phyloP scores from a whole-genome alignment of 257 asterid species.

The Avicennia marina region DNA sequence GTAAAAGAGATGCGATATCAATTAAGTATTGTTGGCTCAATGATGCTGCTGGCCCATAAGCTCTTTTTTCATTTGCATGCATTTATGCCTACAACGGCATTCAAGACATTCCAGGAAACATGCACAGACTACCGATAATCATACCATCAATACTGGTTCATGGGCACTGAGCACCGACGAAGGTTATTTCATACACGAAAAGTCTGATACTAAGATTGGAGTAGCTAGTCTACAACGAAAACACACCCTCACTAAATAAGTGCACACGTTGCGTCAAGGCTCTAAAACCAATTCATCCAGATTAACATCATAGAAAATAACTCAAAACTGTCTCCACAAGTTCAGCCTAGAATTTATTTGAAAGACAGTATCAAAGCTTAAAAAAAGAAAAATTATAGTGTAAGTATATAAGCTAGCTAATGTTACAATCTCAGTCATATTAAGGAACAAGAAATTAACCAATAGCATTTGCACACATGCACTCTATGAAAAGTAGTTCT shows the following conservation, averaged over 20 bases:
- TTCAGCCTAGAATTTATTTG: no score
- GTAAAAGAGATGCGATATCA: not conserved
- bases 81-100: no score
- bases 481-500: not conserved
- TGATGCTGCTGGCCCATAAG: not conserved
- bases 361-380: no score
- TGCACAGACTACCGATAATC: not conserved
- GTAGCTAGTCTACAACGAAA: conserved; percentile 4
- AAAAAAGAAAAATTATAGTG: no score
- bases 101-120: not conserved
- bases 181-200: not conserved
- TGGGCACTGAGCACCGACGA: not conserved
- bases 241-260: not conserved
- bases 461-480: not conserved
- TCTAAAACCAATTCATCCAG: not conserved
- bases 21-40: not conserved
- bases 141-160: not conserved
- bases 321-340: not conserved
- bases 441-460: not conserved
- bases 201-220: not conserved
- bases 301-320: not conserved
- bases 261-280: not conserved
- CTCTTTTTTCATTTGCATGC: no score
- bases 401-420: conserved; percentile 5
- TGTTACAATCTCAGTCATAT: not conserved